Conservation (phyloP, 768 basidiomycete genomes). For the Leucocoprinus leucothites region DNA sequence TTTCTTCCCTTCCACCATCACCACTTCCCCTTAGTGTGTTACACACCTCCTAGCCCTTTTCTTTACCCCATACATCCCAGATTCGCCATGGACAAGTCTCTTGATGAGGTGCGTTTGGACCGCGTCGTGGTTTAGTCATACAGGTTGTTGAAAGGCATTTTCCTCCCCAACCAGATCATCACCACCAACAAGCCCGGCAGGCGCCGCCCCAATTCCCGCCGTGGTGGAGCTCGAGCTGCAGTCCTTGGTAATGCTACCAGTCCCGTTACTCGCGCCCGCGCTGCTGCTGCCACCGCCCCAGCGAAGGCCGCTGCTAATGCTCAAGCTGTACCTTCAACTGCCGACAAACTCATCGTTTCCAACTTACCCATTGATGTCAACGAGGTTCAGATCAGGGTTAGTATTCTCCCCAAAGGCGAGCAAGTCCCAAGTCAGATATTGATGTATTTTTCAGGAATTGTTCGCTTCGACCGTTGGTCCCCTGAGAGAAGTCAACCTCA, state of each 20-base stretch:
- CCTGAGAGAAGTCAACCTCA: constrained; percentile 77
- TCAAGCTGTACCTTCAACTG: constrained; percentile 29
- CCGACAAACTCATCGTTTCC: constrained; percentile 94
- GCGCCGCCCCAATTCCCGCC: constrained; percentile 41
- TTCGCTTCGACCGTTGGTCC: constrained; percentile 90
- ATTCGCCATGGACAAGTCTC: constrained; percentile 71
- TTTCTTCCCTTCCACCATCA: constrained; percentile 15
- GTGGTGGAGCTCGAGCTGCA: constrained; percentile 49
- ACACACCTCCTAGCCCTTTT: constrained; percentile 13
- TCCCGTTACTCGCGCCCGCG: constrained; percentile 45
- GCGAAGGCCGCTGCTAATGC: constrained; percentile 40
- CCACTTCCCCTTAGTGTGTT: constrained; percentile 19
- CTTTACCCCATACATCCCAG: constrained; percentile 2
- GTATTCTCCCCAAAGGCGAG: constrained; percentile 20
- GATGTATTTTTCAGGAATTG: constrained; percentile 66
- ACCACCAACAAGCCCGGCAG: constrained; percentile 52
- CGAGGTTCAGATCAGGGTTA: constrained; percentile 88
- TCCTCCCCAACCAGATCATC: constrained; percentile 54
- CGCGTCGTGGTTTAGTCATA: constrained; percentile 16
- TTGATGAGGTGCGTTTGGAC: constrained; percentile 65
- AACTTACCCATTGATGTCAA: constrained; percentile 93
- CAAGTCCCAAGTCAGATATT: neutral
- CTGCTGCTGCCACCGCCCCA: constrained; percentile 38
- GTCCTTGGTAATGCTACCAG: constrained; percentile 54
- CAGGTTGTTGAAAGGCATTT: constrained; percentile 19